Evolutionary conservation across 2,329 filamentous ascomycete genomes (phyloP), one percentile per base, ranked within the genome.

Genomic region (Alternaria metachromatica): DNA sequence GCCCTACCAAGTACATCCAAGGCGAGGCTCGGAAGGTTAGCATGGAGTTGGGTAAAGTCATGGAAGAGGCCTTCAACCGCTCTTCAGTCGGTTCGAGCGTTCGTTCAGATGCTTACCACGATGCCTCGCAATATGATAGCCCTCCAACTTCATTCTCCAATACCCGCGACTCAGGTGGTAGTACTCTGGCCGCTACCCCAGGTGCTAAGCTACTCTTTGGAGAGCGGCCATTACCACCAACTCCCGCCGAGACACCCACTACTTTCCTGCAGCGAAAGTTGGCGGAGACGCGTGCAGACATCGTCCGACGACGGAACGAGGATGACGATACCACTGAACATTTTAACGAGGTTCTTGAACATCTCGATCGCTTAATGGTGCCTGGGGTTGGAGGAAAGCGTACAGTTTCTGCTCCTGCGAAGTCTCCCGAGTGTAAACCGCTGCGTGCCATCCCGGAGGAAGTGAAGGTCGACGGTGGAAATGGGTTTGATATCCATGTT

Each of bases 1-100:
- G 76, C 48, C 83, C 83, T 1, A 84, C 81, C 58, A 83, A 86
- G 43, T 82, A 84, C 51, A 90, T 89, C 80, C 90, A 88, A 70
- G 93, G 94, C 62, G 94, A 97, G 76, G 87, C 96, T 58, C 87
- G 93, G 7, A 90, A 95, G 71, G 91, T 96, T 61, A 97, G 93
- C 71, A 88, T 88, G 72, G 93, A 93, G 72, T 89, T 97, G 65
- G 93, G 93, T 54, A 93, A 93, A 79, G 92, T 96, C 62, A 96
- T 94, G 74, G 94, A 98, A 74, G 92, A 96, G 73, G 94, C 94
- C 1, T 97, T 98, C 82, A 94, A 93, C 75, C 89, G 91, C 70
- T 86, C 82, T 58, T 90, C 85, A 1, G 79, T 86, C 21, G 84
- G 83, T 48, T 86, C 87, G 3, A 87, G 84, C 55, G 78, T 80